phyloP scores from a whole-genome alignment of 2,329 filamentous ascomycete genomes.

The Fusarium newnesense region DNA sequence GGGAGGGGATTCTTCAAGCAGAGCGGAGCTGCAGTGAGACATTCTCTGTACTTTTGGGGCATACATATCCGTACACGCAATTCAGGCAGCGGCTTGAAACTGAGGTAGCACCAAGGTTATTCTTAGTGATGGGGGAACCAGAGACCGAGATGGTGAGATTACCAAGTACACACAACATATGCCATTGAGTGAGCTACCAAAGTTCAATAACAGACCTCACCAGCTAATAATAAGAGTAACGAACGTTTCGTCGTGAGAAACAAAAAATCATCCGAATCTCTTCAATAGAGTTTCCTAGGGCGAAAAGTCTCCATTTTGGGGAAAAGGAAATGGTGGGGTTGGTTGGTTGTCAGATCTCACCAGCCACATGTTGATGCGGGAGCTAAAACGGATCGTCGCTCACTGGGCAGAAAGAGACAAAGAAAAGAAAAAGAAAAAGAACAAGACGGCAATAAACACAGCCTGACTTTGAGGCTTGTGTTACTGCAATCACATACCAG shows the following conservation, averaged over 20 bases:
- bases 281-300: not conserved
- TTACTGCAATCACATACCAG: not conserved
- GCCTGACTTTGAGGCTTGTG: not conserved
- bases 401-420: not conserved
- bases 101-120: not conserved
- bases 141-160: not conserved
- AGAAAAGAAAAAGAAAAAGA: not conserved
- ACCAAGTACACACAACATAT: not conserved
- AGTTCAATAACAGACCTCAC: not conserved
- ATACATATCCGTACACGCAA: not conserved
- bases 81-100: slow-evolving; percentile 5
- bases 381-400: slow-evolving; percentile 28
- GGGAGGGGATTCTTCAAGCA: slow-evolving; percentile 1
- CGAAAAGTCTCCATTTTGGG: not conserved
- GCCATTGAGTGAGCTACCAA: not conserved
- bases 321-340: slow-evolving; percentile 6
- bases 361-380: slow-evolving; percentile 35
- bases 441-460: not conserved
- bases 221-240: not conserved
- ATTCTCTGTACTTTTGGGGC: not conserved
- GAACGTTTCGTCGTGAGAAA: not conserved
- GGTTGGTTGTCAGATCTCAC: slow-evolving; percentile 27
- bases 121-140: not conserved
- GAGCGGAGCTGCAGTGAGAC: slow-evolving; percentile 16
- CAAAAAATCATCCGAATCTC: not conserved